These are phyloP conservation scores for Pterulicium gracile DNA, from an alignment of 1,284 basidiomycete species.

Conservation along the genomic window DNA sequence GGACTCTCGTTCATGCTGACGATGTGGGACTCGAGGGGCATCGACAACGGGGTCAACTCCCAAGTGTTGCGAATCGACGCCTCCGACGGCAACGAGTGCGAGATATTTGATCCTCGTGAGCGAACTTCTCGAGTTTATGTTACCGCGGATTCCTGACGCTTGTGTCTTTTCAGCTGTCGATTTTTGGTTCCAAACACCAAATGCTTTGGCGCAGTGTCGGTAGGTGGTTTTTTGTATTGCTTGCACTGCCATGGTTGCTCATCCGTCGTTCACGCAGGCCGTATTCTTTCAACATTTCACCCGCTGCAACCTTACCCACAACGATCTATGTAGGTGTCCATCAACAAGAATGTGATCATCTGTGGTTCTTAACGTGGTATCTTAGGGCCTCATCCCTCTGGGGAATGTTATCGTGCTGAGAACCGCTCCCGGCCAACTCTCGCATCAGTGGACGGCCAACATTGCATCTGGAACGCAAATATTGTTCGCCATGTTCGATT, in stretches of 20 bases:
- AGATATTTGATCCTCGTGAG: too few species aligned
- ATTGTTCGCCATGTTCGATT: slow-evolving; percentile 52
- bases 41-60: slow-evolving; percentile 52
- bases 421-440: slow-evolving; percentile 29
- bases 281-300: too few species aligned
- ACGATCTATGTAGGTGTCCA: neutral
- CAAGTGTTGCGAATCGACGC: slow-evolving; percentile 37
- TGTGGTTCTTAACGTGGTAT: too few species aligned
- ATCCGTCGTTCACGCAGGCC: too few species aligned
- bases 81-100: too few species aligned
- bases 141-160: too few species aligned
- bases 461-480: slow-evolving; percentile 48
- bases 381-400: slow-evolving; percentile 54
- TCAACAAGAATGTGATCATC: too few species aligned
- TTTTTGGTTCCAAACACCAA: slow-evolving; percentile 41
- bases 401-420: slow-evolving; percentile 40
- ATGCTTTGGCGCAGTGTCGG: slow-evolving; percentile 56
- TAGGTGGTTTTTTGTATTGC: slow-evolving; percentile 16
- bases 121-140: slow-evolving; percentile 41
- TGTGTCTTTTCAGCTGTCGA: slow-evolving; percentile 25
- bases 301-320: slow-evolving; percentile 3
- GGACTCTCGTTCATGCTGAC: slow-evolving; percentile 37
- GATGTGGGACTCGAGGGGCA: slow-evolving; percentile 66
- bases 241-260: slow-evolving; percentile 6
- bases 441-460: slow-evolving; percentile 47